Conservation (phyloP, 108 stramenopile genomes). For the Pseudonitzschia delicatissima region DNA sequence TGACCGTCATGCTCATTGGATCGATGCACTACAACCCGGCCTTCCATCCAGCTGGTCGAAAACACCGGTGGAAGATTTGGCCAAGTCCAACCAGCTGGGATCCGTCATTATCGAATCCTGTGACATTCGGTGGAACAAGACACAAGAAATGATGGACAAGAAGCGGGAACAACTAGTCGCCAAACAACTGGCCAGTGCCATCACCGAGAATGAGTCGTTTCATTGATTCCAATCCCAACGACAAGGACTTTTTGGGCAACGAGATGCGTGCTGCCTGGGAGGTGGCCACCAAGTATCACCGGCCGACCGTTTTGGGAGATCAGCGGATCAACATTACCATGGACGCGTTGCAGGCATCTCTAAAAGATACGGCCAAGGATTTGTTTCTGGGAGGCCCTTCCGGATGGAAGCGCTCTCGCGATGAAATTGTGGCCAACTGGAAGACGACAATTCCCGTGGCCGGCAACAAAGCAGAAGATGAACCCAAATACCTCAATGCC, state of each 20-base stretch:
- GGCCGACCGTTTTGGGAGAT: slow-evolving; percentile 64
- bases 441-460: slow-evolving; percentile 38
- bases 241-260: slow-evolving; percentile 36
- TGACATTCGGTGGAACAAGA: slow-evolving; percentile 62
- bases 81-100: slow-evolving; percentile 29
- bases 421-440: slow-evolving; percentile 29
- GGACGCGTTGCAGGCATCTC: slow-evolving; percentile 30
- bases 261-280: slow-evolving; percentile 66
- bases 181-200: neutral
- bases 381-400: slow-evolving; percentile 2
- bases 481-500: slow-evolving; percentile 35
- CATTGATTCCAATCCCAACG: slow-evolving; percentile 30
- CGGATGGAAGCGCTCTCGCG: slow-evolving; percentile 47
- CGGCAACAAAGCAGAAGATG: neutral
- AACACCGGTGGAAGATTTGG: slow-evolving; percentile 41
- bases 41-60: slow-evolving; percentile 45
- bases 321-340: slow-evolving; percentile 63
- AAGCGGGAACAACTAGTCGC: neutral
- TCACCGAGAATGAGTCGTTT: too few relatives aligned
- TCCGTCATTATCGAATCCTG: slow-evolving; percentile 66
- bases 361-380: slow-evolving; percentile 40
- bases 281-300: slow-evolving; percentile 37
- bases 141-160: slow-evolving; percentile 27
- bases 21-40: slow-evolving; percentile 67
- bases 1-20: slow-evolving; percentile 53